Evolutionary conservation across 306 rosid species (phyloP), one percentile per base, ranked within the genome.

Genomic region (Trichosanthes cucumerina): DNA sequence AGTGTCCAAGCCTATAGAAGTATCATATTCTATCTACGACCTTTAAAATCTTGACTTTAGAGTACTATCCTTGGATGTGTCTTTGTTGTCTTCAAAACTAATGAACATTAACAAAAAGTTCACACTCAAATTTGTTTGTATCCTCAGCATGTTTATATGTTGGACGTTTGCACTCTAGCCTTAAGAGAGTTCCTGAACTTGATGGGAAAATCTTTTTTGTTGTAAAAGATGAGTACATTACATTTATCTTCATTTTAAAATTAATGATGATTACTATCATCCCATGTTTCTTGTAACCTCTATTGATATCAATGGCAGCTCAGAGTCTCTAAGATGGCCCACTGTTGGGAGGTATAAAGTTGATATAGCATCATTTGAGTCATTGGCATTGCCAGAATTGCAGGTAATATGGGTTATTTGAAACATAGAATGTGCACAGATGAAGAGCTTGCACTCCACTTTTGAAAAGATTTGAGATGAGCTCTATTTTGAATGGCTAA

Each of bases 321-420:
- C 86, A 2, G 92, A 86, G 82, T 88, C 92, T 63, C 58, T 63
- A 28, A 83, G 88, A 81, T 93, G 98, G 97, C 98, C 98, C 7
- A 87, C 68, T 81, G 98, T 93, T 68, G 97, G 97, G 76, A 90
- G 84, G 85, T 93, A 85, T 83, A 90, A 83, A 83, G 96, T 91
- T 59, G 97, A 91, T 79, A 63, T 90, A 16, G 86, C 93, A 34
- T 90, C 93, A 24, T 91, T 93, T 4, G 98, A 93, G 86, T 85
- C 91, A 23, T 85, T 91, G 33, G 91, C 92, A n/a, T 72, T 91
- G 75, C 98, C 96, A 9, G 92, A 91, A 84, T 83, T 93, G 80
- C 90, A 90, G 96, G 98, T 93, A 56, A 46, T 59, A 53, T 31
- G 72, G 24, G 44, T 21, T 16, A 24, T 13, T 24, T 7, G 56